Evolutionary conservation across 176 grass and related monocot genomes (phyloP).

Genomic region (Miscanthus lutarioriparius): DNA sequence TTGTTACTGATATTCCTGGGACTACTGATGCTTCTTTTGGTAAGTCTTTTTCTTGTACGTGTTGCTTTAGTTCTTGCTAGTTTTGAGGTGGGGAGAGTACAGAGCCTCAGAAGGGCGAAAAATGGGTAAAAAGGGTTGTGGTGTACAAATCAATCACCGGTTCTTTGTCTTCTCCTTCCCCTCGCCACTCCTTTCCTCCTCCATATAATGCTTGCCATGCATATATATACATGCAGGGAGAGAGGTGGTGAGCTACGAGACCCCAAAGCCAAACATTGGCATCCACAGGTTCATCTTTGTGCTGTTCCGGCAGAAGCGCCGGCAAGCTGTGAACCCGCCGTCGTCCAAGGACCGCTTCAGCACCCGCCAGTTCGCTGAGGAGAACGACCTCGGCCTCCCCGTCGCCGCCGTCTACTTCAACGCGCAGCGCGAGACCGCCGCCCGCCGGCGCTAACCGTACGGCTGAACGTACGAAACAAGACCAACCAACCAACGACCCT

Average conservation of each 20-base stretch:
- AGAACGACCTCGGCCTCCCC: conserved; percentile 68
- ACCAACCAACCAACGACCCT: conserved; percentile 14
- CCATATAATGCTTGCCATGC: neutral
- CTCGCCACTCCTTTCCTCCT: neutral
- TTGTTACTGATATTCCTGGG: conserved; percentile 83
- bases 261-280: conserved; percentile 72
- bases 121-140: neutral
- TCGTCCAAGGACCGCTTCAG: conserved; percentile 61
- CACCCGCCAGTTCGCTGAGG: conserved; percentile 73
- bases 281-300: conserved; percentile 84
- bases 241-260: conserved; percentile 81
- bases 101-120: conserved; percentile 10
- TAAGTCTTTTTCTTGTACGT: conserved; percentile 52
- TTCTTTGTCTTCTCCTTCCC: neutral
- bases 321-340: conserved; percentile 45
- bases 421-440: conserved; percentile 78
- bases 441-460: conserved; percentile 59
- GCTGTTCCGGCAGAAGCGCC: conserved; percentile 68
- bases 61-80: conserved; percentile 38
- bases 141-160: neutral
- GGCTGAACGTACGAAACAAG: neutral
- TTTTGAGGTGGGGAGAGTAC: conserved; percentile 10
- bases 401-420: conserved; percentile 87
- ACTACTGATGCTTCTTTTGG: conserved; percentile 84
- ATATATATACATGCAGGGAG: conserved; percentile 45